These are phyloP conservation scores for Neospora caninum DNA, from an alignment of 169 alveolate species.

Conservation along the genomic window DNA sequence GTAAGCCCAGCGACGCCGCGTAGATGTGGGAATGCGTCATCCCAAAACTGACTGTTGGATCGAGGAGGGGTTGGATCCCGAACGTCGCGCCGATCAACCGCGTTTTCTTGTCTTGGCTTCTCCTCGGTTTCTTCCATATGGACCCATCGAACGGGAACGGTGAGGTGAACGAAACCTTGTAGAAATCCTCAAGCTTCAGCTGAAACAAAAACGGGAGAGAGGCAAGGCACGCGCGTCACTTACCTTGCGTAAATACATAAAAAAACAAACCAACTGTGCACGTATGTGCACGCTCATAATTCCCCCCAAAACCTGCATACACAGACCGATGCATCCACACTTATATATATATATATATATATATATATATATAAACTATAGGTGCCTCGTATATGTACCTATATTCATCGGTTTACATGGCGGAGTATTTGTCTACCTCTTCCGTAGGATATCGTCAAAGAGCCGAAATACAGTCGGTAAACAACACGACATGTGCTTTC, in stretches of 20 bases:
- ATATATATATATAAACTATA: too few relatives aligned
- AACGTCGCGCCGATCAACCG: not conserved
- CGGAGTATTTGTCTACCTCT: too few relatives aligned
- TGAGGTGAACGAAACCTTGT: not conserved
- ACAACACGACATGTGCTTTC: too few relatives aligned
- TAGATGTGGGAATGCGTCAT: not conserved
- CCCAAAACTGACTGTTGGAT: not conserved
- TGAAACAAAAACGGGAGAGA: not conserved
- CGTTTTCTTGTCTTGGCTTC: not conserved
- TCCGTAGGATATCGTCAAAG: too few relatives aligned
- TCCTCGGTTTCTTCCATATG: not conserved
- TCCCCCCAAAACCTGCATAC: too few relatives aligned
- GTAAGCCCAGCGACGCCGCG: not conserved
- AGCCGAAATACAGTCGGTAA: too few relatives aligned
- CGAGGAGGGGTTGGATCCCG: not conserved
- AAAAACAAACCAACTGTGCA: too few relatives aligned
- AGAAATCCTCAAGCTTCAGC: not conserved
- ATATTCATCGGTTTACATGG: too few relatives aligned
- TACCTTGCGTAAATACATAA: too few relatives aligned
- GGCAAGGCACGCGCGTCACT: not conserved
- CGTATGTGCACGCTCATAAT: too few relatives aligned
- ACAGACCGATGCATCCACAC: not conserved
- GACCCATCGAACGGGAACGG: constrained; percentile 24
- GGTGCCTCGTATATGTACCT: too few relatives aligned
- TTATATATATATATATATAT: too few relatives aligned